A percentile compares a stretch with the other conserved stretches of the same genome.
These are phyloP conservation scores for Rhynchospora tenuis DNA, from an alignment of 176 grass and related monocot genomes.

Conservation along the genomic window DNA sequence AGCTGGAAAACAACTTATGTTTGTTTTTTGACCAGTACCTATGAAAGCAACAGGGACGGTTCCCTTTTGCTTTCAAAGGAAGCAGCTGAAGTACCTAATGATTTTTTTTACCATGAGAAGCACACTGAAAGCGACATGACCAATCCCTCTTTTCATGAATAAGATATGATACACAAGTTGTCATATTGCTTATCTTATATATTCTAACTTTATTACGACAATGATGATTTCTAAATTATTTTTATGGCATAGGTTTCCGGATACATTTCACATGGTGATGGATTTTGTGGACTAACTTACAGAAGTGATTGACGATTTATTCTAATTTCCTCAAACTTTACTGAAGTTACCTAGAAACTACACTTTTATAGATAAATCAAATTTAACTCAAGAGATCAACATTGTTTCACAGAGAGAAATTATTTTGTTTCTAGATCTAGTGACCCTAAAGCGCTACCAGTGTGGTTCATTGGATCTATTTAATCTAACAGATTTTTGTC, in stretches of 20 bases:
- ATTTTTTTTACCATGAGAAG: background rate
- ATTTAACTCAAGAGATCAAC: background rate
- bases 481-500: background rate
- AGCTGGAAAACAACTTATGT: conserved; percentile 17
- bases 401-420: background rate
- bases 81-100: background rate
- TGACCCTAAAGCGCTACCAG: background rate
- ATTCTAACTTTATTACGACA: background rate
- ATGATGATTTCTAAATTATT: background rate
- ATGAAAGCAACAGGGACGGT: conserved; percentile 10
- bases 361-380: background rate
- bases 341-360: background rate
- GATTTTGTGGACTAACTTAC: background rate
- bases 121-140: conserved; percentile 14
- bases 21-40: background rate
- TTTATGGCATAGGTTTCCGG: background rate
- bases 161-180: conserved; percentile 7
- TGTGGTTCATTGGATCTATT: background rate
- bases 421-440: background rate
- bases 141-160: background rate
- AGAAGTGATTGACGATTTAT: background rate
- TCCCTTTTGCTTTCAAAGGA: conserved; percentile 13
- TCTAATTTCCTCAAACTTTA: background rate
- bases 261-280: background rate
- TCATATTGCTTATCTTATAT: background rate